Evolutionary conservation across 1,139 yeast genomes (phyloP), one percentile per base, ranked within the genome.

Genomic region (Yamadazyma songkhlaensis): DNA sequence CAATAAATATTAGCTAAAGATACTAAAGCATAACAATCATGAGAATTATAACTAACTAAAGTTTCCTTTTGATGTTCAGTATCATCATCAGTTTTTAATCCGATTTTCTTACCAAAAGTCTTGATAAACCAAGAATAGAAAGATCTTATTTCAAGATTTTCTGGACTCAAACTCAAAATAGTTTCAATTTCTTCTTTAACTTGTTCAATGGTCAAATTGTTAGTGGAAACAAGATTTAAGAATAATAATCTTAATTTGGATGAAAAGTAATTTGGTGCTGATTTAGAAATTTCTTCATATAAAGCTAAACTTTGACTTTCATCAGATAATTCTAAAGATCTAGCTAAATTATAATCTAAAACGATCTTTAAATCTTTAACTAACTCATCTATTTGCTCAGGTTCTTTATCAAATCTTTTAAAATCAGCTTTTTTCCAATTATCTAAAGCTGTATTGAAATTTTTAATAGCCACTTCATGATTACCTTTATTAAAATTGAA

Each of bases 1-100:
- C 89, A 77, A 57, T 92, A 92, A 38, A 90, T 74, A 54, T 92
- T 94, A 8, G 95, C 98, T 55, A 94, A 71, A 1, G 97, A 89
- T 17, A 90, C 77, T 47, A 94, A 72, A 0, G 98, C 94, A 59
- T 90, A 92, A 33, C 83, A 67, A 59, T 92, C 98, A 57, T 89
- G 97, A 1, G 89, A 81, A 56, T 90, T 89, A 54, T 77, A 79
- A 40, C 84, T 81, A 25, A 82, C 84, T 48, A 92, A 72, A 0
- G 98, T 88, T 36, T 84, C 86, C 59, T 87, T 87, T 57, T 86
- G 90, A 55, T 87, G 95, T 17, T 74, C 69, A 43, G 87, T 83
- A 57, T 89, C 97, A 26, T 77, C 61, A 47, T 77, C 83, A 15
- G 79, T 77, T 39, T 66, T 72, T 43, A 73, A 64, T 8, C 77